Percentiles rank a stretch among this genome's conserved stretches.
Evolutionary conservation across 139 green algal species (phyloP).

Genomic region (Picochlorum sp.): DNA sequence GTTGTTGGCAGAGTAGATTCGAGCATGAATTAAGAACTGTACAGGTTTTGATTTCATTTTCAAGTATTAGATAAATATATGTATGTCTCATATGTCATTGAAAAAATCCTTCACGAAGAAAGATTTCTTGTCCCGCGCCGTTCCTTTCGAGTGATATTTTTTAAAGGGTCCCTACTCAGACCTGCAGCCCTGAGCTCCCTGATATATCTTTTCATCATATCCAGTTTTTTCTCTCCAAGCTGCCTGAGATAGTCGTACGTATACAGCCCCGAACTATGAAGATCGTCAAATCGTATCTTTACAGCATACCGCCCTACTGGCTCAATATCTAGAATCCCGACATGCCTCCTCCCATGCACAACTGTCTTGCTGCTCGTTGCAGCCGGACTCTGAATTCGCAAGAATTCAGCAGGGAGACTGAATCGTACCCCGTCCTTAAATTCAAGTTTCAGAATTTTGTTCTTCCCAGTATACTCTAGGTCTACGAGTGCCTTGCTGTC

Average conservation of each 20-base stretch:
- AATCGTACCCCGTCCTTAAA: constrained; percentile 16
- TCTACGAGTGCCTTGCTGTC: too few species aligned
- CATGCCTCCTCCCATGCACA: constrained; percentile 32
- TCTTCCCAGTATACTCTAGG: too few species aligned
- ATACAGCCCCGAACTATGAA: constrained; percentile 43
- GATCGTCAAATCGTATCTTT: constrained; percentile 42
- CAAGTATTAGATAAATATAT: too few species aligned
- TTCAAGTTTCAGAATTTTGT: too few species aligned
- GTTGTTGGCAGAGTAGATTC: constrained; percentile 45
- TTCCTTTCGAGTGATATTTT: too few species aligned
- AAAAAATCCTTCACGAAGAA: too few species aligned
- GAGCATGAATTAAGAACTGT: too few species aligned
- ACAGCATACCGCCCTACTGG: constrained; percentile 43
- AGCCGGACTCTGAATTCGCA: constrained; percentile 13
- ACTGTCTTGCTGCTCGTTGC: background rate
- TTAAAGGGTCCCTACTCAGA: constrained; percentile 7
- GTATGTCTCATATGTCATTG: background rate
- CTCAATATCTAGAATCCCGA: constrained; percentile 48
- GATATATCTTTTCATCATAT: constrained; percentile 18
- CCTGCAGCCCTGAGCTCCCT: background rate
- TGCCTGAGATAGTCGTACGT: constrained; percentile 41
- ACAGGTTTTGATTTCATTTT: too few species aligned
- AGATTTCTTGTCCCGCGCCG: too few species aligned
- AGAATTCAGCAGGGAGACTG: constrained; percentile 6
- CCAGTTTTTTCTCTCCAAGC: constrained; percentile 25